Base-by-base conservation (phyloP, 1,139 yeast genomes). In the Candida sp. region DNA sequence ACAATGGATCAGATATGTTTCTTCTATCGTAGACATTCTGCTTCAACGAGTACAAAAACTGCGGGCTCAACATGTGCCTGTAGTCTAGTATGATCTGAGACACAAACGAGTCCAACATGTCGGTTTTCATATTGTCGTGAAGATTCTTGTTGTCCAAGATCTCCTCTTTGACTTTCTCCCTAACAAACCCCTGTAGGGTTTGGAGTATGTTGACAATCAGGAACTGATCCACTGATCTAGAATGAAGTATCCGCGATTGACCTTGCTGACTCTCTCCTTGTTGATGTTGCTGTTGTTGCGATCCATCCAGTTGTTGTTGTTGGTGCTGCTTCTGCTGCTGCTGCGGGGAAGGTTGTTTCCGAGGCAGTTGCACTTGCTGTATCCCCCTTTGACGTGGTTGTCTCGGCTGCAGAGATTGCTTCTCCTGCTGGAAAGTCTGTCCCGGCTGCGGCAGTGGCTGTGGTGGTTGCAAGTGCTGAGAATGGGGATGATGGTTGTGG, bases 31-130 rank as follows among this genome's bases (percentile, higher is more conserved):
- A 50, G 9, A 55, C 32, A 37, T 52, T 52, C 33, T 52, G 50
- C 30, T 42, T 50, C 39, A 55, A 48, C 7, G 49, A 50, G 42
- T 44, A 34, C 47, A 56, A 46, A 45, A 56, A 54, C 39, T 53
- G 49, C 2, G 49, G 47, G 26, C 56, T 52, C 4, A 57, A 44
- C 7, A 48, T 46, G 27, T 49, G 42, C 42, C 63, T 60, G 48
- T 65, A 66, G 49, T 69, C 73, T 12, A 55, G 49, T 12, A 65
- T 50, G n/a, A 69, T 56, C 48, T 65, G 70, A 4, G 65, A 58
- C 4, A 67, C 54, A 37, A 68, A 63, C 9, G 65, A 55, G 49
- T 65, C 69, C 40, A 69, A 42, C 48, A 68, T 50, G 7, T 56
- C 50, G 7, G 58, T 47, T 46, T 66, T 67, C 27, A 49, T 47